phyloP scores from a whole-genome alignment of 2,329 filamentous ascomycete species.

The Arthrobotrys entomopaga region DNA sequence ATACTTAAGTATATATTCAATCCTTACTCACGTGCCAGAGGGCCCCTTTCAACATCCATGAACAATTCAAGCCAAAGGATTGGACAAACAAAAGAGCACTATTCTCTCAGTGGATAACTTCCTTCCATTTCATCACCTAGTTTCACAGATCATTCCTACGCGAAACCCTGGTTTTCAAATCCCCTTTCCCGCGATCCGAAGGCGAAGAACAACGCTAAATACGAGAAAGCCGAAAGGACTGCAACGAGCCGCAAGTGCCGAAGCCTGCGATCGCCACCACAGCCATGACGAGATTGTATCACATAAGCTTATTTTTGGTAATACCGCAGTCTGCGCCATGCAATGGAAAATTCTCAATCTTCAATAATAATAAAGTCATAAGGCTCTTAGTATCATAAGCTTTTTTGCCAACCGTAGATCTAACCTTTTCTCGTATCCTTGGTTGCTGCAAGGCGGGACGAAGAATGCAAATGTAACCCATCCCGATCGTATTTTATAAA shows the following conservation, averaged over 20 bases:
- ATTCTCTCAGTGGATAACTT: background rate
- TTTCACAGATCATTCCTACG: background rate
- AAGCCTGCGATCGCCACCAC: slow-evolving; percentile 2
- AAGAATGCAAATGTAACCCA: no score
- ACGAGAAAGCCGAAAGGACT: background rate
- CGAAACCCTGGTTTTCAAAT: slow-evolving; percentile 5
- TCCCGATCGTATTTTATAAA: no score
- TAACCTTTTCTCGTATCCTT: no score
- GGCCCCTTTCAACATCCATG: background rate
- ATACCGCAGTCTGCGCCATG: slow-evolving; percentile 5
- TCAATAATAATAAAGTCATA: background rate
- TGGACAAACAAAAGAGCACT: background rate
- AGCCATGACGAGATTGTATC: slow-evolving; percentile 5
- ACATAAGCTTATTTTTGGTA: slow-evolving; percentile 12
- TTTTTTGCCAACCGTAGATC: slow-evolving; percentile 17
- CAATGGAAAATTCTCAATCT: slow-evolving; percentile 1
- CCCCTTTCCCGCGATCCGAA: background rate
- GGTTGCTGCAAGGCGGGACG: no score
- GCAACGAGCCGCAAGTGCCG: slow-evolving; percentile 4
- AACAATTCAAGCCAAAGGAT: background rate
- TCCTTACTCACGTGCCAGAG: slow-evolving; percentile 4
- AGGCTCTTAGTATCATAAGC: slow-evolving; percentile 3
- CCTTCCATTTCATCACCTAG: background rate
- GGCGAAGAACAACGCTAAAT: background rate
- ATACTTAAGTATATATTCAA: no score